Evolutionary conservation across 2,329 filamentous ascomycete genomes (phyloP).

Genomic region (Metarhizium robertsii): DNA sequence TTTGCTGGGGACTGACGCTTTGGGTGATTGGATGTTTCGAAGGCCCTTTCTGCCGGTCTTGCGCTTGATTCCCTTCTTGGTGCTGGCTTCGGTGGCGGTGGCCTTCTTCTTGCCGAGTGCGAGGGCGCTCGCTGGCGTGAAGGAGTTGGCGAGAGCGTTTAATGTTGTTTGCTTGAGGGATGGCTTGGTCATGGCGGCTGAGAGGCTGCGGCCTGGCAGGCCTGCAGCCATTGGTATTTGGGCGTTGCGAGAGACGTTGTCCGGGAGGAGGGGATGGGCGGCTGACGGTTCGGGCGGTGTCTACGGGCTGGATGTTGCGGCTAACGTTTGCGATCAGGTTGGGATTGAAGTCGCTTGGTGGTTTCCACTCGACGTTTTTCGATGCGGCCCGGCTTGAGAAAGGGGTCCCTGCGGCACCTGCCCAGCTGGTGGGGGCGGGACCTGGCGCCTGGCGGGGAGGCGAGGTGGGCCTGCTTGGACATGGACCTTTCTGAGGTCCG

Average conservation of each 20-base stretch:
- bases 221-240: not conserved
- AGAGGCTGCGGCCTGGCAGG: not conserved
- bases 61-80: conserved; percentile 1
- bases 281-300: not conserved
- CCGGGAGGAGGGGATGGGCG: not conserved
- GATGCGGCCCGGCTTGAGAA: no score
- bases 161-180: not conserved
- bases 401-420: no score
- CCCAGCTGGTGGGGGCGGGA: no score
- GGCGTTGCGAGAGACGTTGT: not conserved
- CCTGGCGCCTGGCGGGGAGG: no score
- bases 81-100: not conserved
- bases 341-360: no score
- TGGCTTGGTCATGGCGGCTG: not conserved
- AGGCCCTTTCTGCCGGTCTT: not conserved
- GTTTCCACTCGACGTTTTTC: no score
- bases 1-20: not conserved
- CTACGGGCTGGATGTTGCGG: not conserved
- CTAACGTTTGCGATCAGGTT: no score
- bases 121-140: not conserved
- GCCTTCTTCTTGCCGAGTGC: not conserved
- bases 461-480: no score
- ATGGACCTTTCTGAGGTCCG: no score
- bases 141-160: not conserved
- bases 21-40: no score